Conservation (phyloP, 768 basidiomycete species). For the Thelephora ganbajun region DNA sequence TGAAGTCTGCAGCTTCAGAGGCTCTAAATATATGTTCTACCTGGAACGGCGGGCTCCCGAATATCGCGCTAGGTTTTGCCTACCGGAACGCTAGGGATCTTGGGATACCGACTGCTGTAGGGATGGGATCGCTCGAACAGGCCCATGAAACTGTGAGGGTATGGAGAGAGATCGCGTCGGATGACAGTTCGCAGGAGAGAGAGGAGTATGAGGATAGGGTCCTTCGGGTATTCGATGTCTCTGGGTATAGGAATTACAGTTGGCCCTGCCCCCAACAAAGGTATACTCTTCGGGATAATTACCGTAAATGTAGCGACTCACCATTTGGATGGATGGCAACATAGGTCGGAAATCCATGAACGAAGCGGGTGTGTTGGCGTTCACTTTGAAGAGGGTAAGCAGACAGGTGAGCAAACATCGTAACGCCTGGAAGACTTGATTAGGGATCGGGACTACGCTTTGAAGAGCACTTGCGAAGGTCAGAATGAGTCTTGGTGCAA, state of each 20-base stretch:
- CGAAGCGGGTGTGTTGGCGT: too few relatives aligned
- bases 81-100: slow-evolving; percentile 31
- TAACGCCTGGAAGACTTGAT: too few relatives aligned
- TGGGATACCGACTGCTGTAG: slow-evolving; percentile 53
- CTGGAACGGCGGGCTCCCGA: slow-evolving; percentile 36
- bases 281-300: too few relatives aligned
- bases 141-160: slow-evolving; percentile 61
- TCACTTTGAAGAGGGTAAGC: too few relatives aligned
- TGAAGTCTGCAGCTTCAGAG: slow-evolving; percentile 29
- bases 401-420: too few relatives aligned
- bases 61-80: slow-evolving; percentile 64
- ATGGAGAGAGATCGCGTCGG: slow-evolving; percentile 47
- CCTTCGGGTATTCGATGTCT: slow-evolving; percentile 28
- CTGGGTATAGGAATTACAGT: slow-evolving; percentile 42
- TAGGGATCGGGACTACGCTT: too few relatives aligned
- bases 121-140: slow-evolving; percentile 55
- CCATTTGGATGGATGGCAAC: too few relatives aligned
- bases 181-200: slow-evolving; percentile 20
- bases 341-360: too few relatives aligned
- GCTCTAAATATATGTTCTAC: slow-evolving; percentile 18
- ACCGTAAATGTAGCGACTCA: too few relatives aligned
- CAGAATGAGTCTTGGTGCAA: too few relatives aligned
- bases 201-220: slow-evolving; percentile 31
- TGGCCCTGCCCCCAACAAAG: not conserved
- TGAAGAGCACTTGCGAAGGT: too few relatives aligned